These are phyloP conservation scores for Turnera subulata DNA, from an alignment of 345 rosid genomes.

Conservation along the genomic window DNA sequence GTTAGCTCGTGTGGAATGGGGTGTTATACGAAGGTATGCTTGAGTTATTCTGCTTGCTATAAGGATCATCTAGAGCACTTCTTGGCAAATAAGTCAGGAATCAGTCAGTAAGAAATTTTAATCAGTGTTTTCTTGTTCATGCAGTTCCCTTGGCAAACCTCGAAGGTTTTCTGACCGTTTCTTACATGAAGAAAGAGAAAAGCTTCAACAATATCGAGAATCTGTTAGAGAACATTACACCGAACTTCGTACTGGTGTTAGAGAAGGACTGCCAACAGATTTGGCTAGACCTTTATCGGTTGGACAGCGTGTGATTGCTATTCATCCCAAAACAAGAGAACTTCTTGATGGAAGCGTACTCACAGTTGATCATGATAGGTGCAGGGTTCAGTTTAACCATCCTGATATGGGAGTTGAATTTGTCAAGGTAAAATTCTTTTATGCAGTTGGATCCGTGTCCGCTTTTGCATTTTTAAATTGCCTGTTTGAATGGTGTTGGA, in stretches of 20 bases:
- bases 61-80: neutral
- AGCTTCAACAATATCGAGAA: constrained; percentile 26
- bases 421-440: constrained; percentile 18
- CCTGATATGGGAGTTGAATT: constrained; percentile 29
- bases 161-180: constrained; percentile 31
- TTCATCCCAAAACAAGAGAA: constrained; percentile 30
- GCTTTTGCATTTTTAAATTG: neutral
- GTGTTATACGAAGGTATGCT: constrained; percentile 28
- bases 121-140: neutral
- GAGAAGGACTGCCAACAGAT: constrained; percentile 34
- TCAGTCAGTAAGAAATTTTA: too few relatives aligned
- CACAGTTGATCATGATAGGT: constrained; percentile 27
- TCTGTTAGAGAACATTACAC: constrained; percentile 33
- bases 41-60: neutral
- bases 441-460: neutral
- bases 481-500: neutral
- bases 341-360: constrained; percentile 29
- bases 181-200: constrained; percentile 26
- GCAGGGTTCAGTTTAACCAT: constrained; percentile 30
- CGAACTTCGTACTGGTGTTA: constrained; percentile 22
- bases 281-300: constrained; percentile 32
- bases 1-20: constrained; percentile 32
- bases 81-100: neutral
- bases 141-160: constrained; percentile 33
- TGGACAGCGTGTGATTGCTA: constrained; percentile 27